Base-by-base conservation (phyloP, 2,329 filamentous ascomycete species). In the Calonectria hawksworthii region DNA sequence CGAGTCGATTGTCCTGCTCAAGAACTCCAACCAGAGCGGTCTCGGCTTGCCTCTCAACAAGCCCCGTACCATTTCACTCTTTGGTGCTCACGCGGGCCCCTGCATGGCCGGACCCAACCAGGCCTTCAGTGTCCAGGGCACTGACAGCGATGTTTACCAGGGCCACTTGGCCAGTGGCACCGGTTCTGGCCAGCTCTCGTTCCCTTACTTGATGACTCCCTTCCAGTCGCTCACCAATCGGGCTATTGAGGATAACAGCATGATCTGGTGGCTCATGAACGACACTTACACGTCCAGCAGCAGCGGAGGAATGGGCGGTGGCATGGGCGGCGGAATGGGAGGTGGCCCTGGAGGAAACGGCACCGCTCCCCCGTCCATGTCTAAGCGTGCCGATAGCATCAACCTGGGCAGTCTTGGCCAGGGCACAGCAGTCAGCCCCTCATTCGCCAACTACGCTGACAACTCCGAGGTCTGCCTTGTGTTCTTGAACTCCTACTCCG, bases 401-500 rank as follows among this genome's bases (percentile, higher is more conserved):
- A 65, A 26, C 26, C 41, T 65, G 30, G 41, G 61, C 21, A 65
- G 41, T 9, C 61, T 65, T 32, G 61, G 61, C 4, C 23, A 65
- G 30, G 61, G 61, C 10, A 65, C 61, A 4, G 61, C 61, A 23
- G 41, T 65, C 18, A 65, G 16, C 3, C 61, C 61, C 1, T 50
- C 41, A 2, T 65, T 65, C 21, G 38, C 38, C 38, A 74, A 74
- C 38, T 71, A 66, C 16, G 72, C 72, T 6, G 30, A 14, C 1
- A 68, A 81, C 50, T 76, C 81, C 21, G 80, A 83, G 30, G 74
- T 83, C 6, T 83, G 83, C 63, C 77, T 95, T 32, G 93, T 95
- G 7, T 95, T 95, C 81, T 91, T 94, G 76, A 94, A 87, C 78
- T 90, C 93, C 1, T 92, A 94, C 81, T 89, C 92, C 0, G 93